Evolutionary conservation across 305 asterid genomes (phyloP), one percentile per base, ranked within the genome.

Genomic region (Fraxinus albicans): DNA sequence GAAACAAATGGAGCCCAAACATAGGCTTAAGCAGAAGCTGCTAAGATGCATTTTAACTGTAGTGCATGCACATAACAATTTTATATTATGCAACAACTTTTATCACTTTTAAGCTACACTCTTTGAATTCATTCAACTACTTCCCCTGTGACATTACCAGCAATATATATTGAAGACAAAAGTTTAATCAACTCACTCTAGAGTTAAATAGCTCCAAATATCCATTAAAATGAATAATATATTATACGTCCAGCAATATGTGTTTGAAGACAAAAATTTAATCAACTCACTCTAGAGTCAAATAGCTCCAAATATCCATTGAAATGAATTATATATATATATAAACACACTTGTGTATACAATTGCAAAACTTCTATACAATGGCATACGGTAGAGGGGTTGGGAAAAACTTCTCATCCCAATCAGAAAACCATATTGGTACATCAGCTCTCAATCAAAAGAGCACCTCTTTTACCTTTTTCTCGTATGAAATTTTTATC

Each of bases 231-330:
- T 15, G 21, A 23, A 65, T 50, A 73, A 47, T 47, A 47, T 47
- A 13, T 3, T 36, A 36, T 36, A 36, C 1, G 42, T 36, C 42
- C 42, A 36, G 42, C 42, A 36, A 36, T 6, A 6, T 2, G 42
- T 36, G 60, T 50, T 38, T 35, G 53, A 0, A 36, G 79, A 4
- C 31, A 58, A 44, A n/a, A 17, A 19, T 34, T 12, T 33, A 33
- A n/a, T 27, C 73, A 63, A 17, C 69, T 10, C 36, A 1, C 1
- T n/a, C 69, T 7, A 65, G 44, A 67, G 47, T 44, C n/a, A 60
- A 79, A 79, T 6, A 58, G 25, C 69, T 58, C 69, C 69, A 58
- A 73, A n/a, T 17, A 42, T 76, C 58, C 75, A 69, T 33, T 50
- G 17, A 60, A 82, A 65, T 15, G 33, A 17, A 50, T 47, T 25